These are phyloP conservation scores for Ilex aquifolium DNA, from an alignment of 257 asterid species.

Conservation along the genomic window DNA sequence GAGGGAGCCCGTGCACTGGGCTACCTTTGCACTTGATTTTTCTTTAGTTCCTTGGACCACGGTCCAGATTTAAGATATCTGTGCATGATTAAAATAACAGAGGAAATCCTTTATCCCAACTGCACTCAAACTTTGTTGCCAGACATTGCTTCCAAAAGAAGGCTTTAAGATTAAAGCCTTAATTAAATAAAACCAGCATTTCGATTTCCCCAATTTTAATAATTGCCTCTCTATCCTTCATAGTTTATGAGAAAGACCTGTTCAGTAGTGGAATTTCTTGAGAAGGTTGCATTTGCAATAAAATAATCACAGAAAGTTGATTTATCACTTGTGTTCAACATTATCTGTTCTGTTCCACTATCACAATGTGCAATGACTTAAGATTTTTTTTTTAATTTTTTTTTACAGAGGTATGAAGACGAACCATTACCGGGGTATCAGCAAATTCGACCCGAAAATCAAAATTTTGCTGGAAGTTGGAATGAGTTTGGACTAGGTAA, in stretches of 20 bases:
- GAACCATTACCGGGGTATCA: slow-evolving; percentile 66
- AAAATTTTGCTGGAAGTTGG: slow-evolving; percentile 51
- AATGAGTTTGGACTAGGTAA: slow-evolving; percentile 32
- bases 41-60: too few relatives aligned
- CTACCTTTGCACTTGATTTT: too few relatives aligned
- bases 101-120: background rate
- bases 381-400: background rate
- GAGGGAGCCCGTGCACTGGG: too few relatives aligned
- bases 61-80: background rate
- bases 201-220: background rate
- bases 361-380: background rate
- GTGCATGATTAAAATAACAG: background rate
- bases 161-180: slow-evolving; percentile 10
- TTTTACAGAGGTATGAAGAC: slow-evolving; percentile 72
- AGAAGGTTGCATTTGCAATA: too few relatives aligned
- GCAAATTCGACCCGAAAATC: slow-evolving; percentile 39
- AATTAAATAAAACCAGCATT: background rate
- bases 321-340: too few relatives aligned
- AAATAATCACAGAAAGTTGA: too few relatives aligned
- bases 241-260: too few relatives aligned
- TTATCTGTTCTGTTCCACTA: background rate
- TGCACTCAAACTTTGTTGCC: slow-evolving; percentile 4
- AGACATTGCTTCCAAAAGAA: slow-evolving; percentile 25
- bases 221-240: too few relatives aligned
- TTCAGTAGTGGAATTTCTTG: too few relatives aligned